These are phyloP conservation scores for Candida patagonica DNA, from an alignment of 805 yeast genomes.

Conservation along the genomic window DNA sequence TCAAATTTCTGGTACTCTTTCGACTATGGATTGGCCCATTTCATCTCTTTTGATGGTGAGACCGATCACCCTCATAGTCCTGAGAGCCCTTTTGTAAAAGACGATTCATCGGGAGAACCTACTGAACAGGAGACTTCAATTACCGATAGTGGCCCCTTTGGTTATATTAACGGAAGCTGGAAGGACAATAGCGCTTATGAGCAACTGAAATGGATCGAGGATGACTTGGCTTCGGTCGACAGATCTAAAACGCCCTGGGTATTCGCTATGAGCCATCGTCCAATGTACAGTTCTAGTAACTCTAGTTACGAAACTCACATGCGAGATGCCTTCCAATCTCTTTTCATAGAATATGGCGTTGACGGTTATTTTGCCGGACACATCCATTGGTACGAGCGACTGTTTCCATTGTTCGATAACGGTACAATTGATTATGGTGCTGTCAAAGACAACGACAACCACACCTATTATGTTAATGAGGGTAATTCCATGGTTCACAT, in stretches of 20 bases:
- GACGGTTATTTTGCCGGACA: no score
- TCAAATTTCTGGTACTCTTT: conserved; percentile 26
- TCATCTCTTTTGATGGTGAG: conserved; percentile 21
- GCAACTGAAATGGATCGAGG: conserved; percentile 9
- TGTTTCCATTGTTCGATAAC: no score
- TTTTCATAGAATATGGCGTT: no score
- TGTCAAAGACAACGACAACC: conserved; percentile 9
- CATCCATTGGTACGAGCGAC: no score
- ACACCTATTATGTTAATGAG: conserved; percentile 10
- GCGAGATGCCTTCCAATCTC: no score
- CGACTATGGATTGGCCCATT: conserved; percentile 25
- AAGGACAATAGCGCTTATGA: conserved; percentile 10
- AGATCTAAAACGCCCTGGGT: conserved; percentile 7
- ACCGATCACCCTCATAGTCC: conserved; percentile 19
- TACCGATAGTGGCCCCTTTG: conserved; percentile 14
- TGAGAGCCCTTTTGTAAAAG: conserved; percentile 15
- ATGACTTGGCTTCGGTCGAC: conserved; percentile 7
- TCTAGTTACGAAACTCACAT: no score
- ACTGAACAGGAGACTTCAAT: conserved; percentile 11
- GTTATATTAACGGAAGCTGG: conserved; percentile 9
- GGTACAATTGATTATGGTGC: no score
- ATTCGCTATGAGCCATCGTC: conserved; percentile 8
- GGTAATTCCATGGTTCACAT: conserved; percentile 13
- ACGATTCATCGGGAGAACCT: conserved; percentile 13
- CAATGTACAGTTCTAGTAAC: no score